Conservation (phyloP, 108 stramenopile genomes). For the Asterionellopsis glacialis region DNA sequence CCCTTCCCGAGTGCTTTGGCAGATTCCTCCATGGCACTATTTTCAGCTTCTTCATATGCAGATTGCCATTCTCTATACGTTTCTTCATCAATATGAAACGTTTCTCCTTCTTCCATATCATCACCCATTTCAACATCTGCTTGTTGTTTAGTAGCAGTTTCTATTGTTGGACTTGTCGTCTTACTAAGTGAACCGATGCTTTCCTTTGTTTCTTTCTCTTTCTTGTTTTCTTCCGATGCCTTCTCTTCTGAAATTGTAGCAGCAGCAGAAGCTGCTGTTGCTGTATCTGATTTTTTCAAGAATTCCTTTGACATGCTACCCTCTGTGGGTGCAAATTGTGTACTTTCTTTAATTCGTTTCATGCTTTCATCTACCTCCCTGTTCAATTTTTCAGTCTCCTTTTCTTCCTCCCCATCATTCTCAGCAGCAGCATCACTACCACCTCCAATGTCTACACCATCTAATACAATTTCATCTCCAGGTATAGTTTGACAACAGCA, state of each 20-base stretch:
- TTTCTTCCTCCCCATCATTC: constrained; percentile 25
- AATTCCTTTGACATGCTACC: neutral
- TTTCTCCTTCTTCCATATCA: constrained; percentile 6
- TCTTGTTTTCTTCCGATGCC: no score
- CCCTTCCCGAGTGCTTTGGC: constrained; percentile 44
- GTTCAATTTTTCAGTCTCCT: constrained; percentile 6
- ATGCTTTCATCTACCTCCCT: neutral
- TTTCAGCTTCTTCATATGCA: constrained; percentile 61
- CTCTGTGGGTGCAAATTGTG: neutral
- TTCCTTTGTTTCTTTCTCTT: no score
- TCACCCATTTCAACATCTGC: constrained; percentile 11
- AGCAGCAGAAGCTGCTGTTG: constrained; percentile 7
- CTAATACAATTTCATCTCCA: constrained; percentile 45
- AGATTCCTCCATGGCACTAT: constrained; percentile 51
- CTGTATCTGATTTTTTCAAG: neutral
- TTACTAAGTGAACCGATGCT: no score
- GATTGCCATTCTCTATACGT: constrained; percentile 59
- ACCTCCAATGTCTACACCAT: constrained; percentile 35
- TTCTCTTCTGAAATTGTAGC: no score
- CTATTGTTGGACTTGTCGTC: no score
- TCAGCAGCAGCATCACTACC: constrained; percentile 18
- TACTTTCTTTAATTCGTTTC: neutral
- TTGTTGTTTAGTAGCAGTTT: no score
- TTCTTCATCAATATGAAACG: constrained; percentile 61
- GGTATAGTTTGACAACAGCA: constrained; percentile 38